These are phyloP conservation scores for Acacia confusa DNA, from an alignment of 306 rosid genomes.

Conservation along the genomic window DNA sequence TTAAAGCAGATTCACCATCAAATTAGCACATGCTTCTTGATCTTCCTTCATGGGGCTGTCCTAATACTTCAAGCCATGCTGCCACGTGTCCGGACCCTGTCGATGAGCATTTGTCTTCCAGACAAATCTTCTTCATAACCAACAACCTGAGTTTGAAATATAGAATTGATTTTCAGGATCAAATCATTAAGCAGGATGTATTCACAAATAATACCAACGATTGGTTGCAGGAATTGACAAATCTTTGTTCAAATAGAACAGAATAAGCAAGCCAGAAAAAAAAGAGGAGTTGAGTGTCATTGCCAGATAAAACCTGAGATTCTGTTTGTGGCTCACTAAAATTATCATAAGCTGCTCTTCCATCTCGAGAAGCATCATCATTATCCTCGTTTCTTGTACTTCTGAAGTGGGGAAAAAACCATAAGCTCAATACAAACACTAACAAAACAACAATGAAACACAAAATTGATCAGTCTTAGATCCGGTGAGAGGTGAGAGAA, in stretches of 20 bases:
- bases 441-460: neutral
- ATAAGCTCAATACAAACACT: conserved; percentile 27
- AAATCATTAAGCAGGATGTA: conserved; percentile 29
- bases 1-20: conserved; percentile 24
- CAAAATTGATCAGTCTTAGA: neutral
- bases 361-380: conserved; percentile 44
- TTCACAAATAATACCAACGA: conserved; percentile 14
- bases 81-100: conserved; percentile 73
- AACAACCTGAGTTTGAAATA: conserved; percentile 64
- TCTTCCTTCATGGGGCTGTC: conserved; percentile 16
- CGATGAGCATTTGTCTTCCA: conserved; percentile 93
- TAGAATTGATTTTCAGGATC: conserved; percentile 17
- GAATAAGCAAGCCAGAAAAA: neutral
- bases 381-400: conserved; percentile 54
- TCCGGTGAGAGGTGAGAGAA: neutral
- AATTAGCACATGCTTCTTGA: neutral
- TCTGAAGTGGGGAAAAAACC: conserved; percentile 10
- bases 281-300: neutral
- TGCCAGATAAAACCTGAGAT: conserved; percentile 71
- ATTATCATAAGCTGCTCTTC: conserved; percentile 52
- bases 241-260: conserved; percentile 3
- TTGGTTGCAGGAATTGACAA: conserved; percentile 1
- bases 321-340: conserved; percentile 94
- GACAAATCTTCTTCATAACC: conserved; percentile 87
- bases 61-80: conserved; percentile 46